Percentiles rank a stretch among this genome's conserved stretches.
These are phyloP conservation scores for Lactifluus piperatus DNA, from an alignment of 768 basidiomycete species.

Conservation along the genomic window DNA sequence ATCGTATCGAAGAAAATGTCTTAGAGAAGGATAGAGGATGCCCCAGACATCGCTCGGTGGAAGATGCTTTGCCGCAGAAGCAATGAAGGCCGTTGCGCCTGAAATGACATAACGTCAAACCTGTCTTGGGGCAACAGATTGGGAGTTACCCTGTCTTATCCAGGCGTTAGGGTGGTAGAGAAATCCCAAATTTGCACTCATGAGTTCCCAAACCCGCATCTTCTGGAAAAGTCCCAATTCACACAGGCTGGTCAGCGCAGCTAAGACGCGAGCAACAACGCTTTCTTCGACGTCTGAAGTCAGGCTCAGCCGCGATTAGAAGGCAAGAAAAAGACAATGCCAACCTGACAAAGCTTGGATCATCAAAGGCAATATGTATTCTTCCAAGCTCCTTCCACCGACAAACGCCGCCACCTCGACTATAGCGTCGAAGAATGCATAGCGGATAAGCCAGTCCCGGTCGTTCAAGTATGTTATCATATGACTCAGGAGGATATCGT, in stretches of 20 bases:
- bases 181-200: constrained; percentile 81
- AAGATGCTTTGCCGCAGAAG: constrained; percentile 75
- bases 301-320: constrained; percentile 7
- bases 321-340: neutral
- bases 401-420: constrained; percentile 94
- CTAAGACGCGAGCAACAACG: constrained; percentile 86
- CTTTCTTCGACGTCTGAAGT: constrained; percentile 84
- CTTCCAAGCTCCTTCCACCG: constrained; percentile 84
- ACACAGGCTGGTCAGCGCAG: constrained; percentile 78
- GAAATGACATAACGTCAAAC: neutral
- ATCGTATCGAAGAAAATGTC: constrained; percentile 81
- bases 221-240: constrained; percentile 87
- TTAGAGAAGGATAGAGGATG: constrained; percentile 86
- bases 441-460: constrained; percentile 84
- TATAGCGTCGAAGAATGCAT: constrained; percentile 91
- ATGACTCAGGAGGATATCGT: constrained; percentile 88
- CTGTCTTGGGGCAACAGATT: neutral
- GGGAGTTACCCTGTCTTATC: constrained; percentile 79
- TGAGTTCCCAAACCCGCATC: constrained; percentile 95
- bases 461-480: constrained; percentile 83
- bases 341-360: constrained; percentile 88
- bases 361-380: constrained; percentile 96
- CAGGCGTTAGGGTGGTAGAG: constrained; percentile 92
- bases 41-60: constrained; percentile 92
- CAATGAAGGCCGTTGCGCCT: constrained; percentile 86